Base-by-base conservation (phyloP, 139 green algal species). In the Marvania coccoides region DNA sequence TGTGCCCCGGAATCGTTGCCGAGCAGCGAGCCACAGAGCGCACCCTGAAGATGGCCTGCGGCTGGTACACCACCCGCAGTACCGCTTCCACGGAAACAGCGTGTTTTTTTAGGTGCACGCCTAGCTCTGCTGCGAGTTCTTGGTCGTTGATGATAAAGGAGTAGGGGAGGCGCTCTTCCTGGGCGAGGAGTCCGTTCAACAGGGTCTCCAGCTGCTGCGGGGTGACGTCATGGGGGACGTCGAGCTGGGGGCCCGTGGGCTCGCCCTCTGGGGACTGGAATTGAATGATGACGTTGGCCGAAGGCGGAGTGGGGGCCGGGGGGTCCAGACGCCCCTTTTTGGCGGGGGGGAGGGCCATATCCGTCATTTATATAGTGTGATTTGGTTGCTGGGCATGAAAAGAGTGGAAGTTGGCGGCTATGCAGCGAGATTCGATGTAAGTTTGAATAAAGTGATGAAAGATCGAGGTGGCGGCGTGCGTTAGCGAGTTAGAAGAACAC, bases 41-140 rank as follows among this genome's bases (percentile, higher is more conserved):
- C 31, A 99, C 89, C 2, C 88, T 76, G 74, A 99, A 99, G 12
- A 96, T 63, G 4, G 91, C 90, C 76, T 97, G 91, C 3, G 94
- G 94, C 58, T 90, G 88, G 74, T 93, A 98, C 53, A 95, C 83
- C 3, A 99, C 85, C 1, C 74, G 64, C 45, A 98, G 76, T 5
- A 85, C 78, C 39, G 72, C 63, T 74, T 99, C 94, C 56, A 98
- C 87, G 1, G 84, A 95, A 14, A 56, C 35, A 72, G 71, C 62
- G 13, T 90, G 39, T 40, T 89, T 74, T 6, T 61, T 42, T 29
- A 98, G 69, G 69, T 94, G 86, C 8, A 61, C 55, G 2, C 85
- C 88, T 12, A 98, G 68, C 51, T 84, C 76, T 0, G 47, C 81
- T 2, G 69, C 73, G 3, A 98, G 72, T 70, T 96, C 87, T 35